Evolutionary conservation across 2,329 filamentous ascomycete genomes (phyloP), one percentile per base, ranked within the genome.

Genomic region (Phoma sp.): DNA sequence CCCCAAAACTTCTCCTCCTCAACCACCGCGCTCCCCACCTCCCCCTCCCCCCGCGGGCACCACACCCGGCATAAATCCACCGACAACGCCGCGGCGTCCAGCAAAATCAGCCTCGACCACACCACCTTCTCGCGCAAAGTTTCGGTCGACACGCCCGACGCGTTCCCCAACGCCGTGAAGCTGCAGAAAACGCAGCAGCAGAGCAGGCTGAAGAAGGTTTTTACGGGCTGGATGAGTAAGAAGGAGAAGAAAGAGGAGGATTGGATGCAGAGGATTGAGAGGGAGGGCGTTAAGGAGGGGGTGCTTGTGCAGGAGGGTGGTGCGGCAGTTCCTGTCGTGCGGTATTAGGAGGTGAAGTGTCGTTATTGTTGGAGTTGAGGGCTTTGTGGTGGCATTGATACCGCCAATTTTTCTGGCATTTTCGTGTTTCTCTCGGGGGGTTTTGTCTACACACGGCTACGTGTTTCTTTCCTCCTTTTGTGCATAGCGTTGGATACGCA

Each of bases 191-290:
- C 64, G 25, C 67, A 71, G 52, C 67, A 72, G 46, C 70, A 68
- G 32, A 67, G 64, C 11, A 66, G 65, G n/a, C 43, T 75, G 30
- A 73, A 65, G 57, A 73, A 69, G 47, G 69, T 73, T 3, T 65
- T 75, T 27, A 70, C 62, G 24, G 66, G 66, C 4, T 73, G 72
- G 72, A 70, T 70, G 62, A 49, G 60, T 5, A 75, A 71, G 51
- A 73, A 73, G 54, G 75, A 72, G 43, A 75, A 71, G 57, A 70
- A 70, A 38, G 70, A 68, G 13, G 70, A 68, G 13, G 70, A 71
- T 40, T 78, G 76, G 75, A 77, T 77, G 76, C 71, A 77, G 13
- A 69, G 72, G 51, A 61, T 78, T 22, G 72, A 76, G 43, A 74
- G 73, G 53, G 64, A 74, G 14, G 76, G 76, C 2, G 66, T 77